These are phyloP conservation scores for Pythium coloratum DNA, from an alignment of 352 stramenopile species.

Conservation along the genomic window DNA sequence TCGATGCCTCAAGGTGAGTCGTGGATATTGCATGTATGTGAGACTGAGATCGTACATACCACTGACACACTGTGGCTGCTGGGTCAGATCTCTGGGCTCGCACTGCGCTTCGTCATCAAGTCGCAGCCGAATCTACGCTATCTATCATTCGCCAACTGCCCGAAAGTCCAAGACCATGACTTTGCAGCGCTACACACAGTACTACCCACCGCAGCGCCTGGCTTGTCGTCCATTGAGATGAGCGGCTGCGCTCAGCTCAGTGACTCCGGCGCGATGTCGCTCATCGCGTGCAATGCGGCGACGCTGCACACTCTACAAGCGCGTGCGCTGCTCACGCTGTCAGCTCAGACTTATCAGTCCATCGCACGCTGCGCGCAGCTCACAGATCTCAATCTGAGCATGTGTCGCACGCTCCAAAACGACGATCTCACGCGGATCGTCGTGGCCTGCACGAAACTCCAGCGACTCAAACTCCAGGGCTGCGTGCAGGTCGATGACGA, in stretches of 20 bases:
- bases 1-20: constrained; percentile 59
- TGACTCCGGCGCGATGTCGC: constrained; percentile 40
- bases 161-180: constrained; percentile 51
- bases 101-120: constrained; percentile 56
- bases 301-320: constrained; percentile 59
- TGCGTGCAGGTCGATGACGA: constrained; percentile 72
- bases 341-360: constrained; percentile 51
- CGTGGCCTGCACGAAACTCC: constrained; percentile 39
- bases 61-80: constrained; percentile 1
- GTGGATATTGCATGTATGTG: not conserved
- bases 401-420: constrained; percentile 74
- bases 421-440: constrained; percentile 48
- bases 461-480: constrained; percentile 53
- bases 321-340: constrained; percentile 56
- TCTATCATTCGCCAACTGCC: constrained; percentile 68
- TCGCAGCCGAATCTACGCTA: constrained; percentile 43
- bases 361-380: constrained; percentile 59
- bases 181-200: constrained; percentile 28
- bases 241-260: constrained; percentile 52
- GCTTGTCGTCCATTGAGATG: constrained; percentile 36
- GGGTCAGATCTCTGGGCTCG: constrained; percentile 52
- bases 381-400: constrained; percentile 62
- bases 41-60: not conserved
- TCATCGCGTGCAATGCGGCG: constrained; percentile 54
- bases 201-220: not conserved